Percentiles rank a stretch among this genome's conserved stretches.
phyloP scores from a whole-genome alignment of 768 basidiomycete genomes.

The Aureoboletus auriporus region DNA sequence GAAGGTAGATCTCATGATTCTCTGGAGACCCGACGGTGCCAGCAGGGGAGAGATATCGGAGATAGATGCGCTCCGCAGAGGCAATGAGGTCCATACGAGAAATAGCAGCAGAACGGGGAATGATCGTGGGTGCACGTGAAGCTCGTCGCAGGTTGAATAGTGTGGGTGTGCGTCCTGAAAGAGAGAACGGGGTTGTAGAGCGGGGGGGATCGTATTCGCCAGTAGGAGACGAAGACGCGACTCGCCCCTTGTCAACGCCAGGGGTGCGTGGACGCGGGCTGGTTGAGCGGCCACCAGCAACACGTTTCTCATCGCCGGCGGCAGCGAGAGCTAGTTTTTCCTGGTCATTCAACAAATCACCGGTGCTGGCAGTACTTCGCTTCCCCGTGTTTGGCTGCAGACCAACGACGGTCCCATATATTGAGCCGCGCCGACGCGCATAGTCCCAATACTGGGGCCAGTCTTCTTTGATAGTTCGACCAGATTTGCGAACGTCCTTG shows the following conservation, averaged over 20 bases:
- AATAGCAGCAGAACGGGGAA: constrained; percentile 88
- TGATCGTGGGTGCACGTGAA: constrained; percentile 89
- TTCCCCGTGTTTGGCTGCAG: constrained; percentile 60
- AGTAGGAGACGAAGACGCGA: constrained; percentile 44
- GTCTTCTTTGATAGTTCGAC: constrained; percentile 88
- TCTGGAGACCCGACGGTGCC: constrained; percentile 74
- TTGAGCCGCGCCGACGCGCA: constrained; percentile 86
- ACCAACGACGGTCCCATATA: constrained; percentile 88
- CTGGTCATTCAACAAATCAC: constrained; percentile 62
- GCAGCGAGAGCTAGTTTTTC: constrained; percentile 64
- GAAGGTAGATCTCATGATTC: constrained; percentile 98
- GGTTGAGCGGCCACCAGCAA: constrained; percentile 49
- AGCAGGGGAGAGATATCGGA: constrained; percentile 85
- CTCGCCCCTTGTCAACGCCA: constrained; percentile 31
- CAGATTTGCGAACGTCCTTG: constrained; percentile 96
- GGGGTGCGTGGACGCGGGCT: constrained; percentile 52
- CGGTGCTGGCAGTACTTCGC: constrained; percentile 80
- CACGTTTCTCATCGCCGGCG: constrained; percentile 39
- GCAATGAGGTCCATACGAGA: constrained; percentile 85
- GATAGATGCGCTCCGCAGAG: constrained; percentile 94
- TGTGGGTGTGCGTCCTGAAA: constrained; percentile 71
- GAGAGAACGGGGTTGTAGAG: constrained; percentile 76
- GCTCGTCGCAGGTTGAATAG: constrained; percentile 73
- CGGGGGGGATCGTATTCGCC: constrained; percentile 51
- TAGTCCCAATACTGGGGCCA: constrained; percentile 99